Percentiles rank a stretch among this genome's conserved stretches.
Conservation (phyloP, 495 filamentous ascomycete species). For the Neurospora sp. region DNA sequence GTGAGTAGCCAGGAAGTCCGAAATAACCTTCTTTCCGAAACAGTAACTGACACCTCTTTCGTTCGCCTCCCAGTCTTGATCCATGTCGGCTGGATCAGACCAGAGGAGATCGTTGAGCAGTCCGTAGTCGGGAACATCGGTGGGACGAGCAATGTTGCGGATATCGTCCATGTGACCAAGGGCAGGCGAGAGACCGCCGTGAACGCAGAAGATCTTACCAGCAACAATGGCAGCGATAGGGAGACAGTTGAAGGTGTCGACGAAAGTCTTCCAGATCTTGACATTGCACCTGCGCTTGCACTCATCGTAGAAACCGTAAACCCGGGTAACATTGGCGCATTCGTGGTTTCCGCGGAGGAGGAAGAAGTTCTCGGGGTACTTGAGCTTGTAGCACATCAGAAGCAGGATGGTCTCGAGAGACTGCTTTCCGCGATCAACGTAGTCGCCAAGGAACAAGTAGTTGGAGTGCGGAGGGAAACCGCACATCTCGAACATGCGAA, state of each 20-base stretch:
- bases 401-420: constrained; percentile 94
- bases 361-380: constrained; percentile 99
- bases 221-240: constrained; percentile 96
- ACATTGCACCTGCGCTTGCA: constrained; percentile 97
- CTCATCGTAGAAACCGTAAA: constrained; percentile 99
- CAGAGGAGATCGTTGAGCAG: constrained; percentile 93
- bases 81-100: constrained; percentile 98
- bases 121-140: constrained; percentile 96
- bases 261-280: constrained; percentile 98
- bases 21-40: constrained; percentile 97
- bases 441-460: constrained; percentile 94
- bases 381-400: constrained; percentile 95
- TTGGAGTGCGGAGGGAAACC: constrained; percentile 91
- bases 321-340: constrained; percentile 94
- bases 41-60: constrained; percentile 97
- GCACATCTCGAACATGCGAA: constrained; percentile 98
- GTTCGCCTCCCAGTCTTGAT: constrained; percentile 94
- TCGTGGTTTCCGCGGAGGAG: constrained; percentile 95
- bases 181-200: constrained; percentile 87
- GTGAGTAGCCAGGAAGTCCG: constrained; percentile 87
- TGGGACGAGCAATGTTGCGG: constrained; percentile 86
- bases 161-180: constrained; percentile 98
- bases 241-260: constrained; percentile 95
- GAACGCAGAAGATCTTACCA: constrained; percentile 98
- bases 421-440: constrained; percentile 96